These are phyloP conservation scores for Acanthamoeba triangularis DNA, from an alignment of 208 protist species.

Conservation along the genomic window DNA sequence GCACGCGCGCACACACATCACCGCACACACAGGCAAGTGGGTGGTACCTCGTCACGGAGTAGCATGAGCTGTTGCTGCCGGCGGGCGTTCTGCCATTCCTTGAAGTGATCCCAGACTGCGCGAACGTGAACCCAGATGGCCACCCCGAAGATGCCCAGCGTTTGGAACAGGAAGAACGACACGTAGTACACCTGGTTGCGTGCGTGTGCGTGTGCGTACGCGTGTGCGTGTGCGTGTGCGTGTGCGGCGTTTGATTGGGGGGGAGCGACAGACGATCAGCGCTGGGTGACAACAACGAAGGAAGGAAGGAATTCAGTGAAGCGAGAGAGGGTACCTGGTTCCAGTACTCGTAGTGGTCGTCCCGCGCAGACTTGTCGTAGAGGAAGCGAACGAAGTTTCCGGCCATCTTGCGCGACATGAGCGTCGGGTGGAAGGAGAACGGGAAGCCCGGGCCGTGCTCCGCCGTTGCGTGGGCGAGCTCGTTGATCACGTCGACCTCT, in stretches of 20 bases:
- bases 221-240: too few species aligned
- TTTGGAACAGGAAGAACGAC: slow-evolving; percentile 53
- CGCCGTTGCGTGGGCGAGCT: neutral
- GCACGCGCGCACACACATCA: too few species aligned
- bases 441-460: neutral
- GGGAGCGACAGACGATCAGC: too few species aligned
- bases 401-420: neutral
- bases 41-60: neutral
- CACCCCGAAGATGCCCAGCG: neutral
- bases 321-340: slow-evolving; percentile 1
- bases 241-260: neutral
- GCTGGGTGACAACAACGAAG: too few species aligned
- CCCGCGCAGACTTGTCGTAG: neutral
- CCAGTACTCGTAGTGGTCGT: slow-evolving; percentile 46
- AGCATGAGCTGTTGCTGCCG: slow-evolving; percentile 22
- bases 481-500: neutral
- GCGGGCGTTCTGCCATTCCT: neutral
- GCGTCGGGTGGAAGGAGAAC: neutral
- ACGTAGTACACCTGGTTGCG: neutral
- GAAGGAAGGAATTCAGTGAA: neutral
- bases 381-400: neutral
- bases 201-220: too few species aligned
- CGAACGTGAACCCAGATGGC: slow-evolving; percentile 1
- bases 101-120: slow-evolving; percentile 4
- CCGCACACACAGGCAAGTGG: neutral